Percentiles rank a stretch among this genome's conserved stretches.
These are phyloP conservation scores for Dictyostelium firmibasis DNA, from an alignment of 78 protist genomes.

Conservation along the genomic window DNA sequence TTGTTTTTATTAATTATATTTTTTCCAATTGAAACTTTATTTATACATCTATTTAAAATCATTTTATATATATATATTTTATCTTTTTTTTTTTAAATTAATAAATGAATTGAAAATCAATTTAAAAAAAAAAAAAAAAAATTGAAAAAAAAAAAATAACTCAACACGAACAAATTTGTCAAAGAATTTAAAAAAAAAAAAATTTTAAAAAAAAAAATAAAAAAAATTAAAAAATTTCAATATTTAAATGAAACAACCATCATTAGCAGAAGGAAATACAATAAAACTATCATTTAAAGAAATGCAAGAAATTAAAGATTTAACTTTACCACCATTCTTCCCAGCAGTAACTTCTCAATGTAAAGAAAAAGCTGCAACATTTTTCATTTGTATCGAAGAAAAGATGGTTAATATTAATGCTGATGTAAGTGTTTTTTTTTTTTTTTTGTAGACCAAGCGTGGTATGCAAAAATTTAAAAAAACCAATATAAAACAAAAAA, in stretches of 20 bases:
- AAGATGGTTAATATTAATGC: not conserved
- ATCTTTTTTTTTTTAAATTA: not conserved
- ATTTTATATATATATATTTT: not conserved
- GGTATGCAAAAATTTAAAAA: too few species aligned
- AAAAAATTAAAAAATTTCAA: not conserved
- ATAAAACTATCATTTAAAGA: not conserved
- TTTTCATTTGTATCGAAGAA: constrained; percentile 56
- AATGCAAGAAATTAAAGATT: not conserved
- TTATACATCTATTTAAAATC: not conserved
- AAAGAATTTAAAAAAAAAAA: not conserved
- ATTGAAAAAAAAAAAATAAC: too few species aligned
- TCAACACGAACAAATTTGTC: not conserved
- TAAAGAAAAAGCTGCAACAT: constrained; percentile 57
- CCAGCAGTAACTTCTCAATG: constrained; percentile 51
- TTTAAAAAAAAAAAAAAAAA: not conserved
- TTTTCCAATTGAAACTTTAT: not conserved
- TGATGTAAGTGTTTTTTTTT: not conserved
- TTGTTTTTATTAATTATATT: too few species aligned
- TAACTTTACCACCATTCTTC: constrained; percentile 40
- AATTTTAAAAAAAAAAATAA: not conserved
- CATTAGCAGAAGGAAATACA: not conserved
- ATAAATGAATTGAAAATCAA: not conserved
- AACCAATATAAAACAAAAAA: not conserved
- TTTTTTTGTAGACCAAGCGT: too few species aligned
- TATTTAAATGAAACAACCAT: not conserved